Evolutionary conservation across 2,329 filamentous ascomycete genomes (phyloP), one percentile per base, ranked within the genome.

Genomic region (Ascocoryne sarcoides): DNA sequence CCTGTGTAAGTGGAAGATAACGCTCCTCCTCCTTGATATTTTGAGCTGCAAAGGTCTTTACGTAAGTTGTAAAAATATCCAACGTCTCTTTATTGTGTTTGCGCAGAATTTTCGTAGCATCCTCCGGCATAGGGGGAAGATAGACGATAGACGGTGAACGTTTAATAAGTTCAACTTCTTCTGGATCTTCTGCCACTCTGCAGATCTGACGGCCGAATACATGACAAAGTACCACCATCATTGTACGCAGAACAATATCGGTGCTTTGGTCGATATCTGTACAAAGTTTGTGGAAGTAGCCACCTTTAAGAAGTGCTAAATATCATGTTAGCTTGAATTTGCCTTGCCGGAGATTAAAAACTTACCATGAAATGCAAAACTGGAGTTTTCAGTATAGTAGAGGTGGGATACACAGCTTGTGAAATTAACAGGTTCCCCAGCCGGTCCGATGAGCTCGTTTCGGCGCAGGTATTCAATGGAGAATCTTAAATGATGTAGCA

Each of bases 391-490:
- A 0, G 80, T 83, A 52, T 79, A 87, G 62, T 88, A 88, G 1
- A 90, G 63, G 60, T 88, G 82, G 0, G 76, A 75, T 1, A 88
- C 72, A 3, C 77, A 67, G 0, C 78, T 76, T 0, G 84, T 75
- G 55, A 89, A 86, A 56, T 89, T 84, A 10, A 88, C 62, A 0
- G 84, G 82, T 1, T 60, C 64, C 33, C 84, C 84, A 1, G 62
- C 57, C 0, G 64, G 58, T 3, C 74, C 76, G 7, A 90, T 65
- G 0, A 90, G 70, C 32, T 74, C 66, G 50, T 87, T 79, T 26
- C 80, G 68, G 15, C 82, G 72, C 1, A 90, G 68, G 51, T 87
- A 90, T 48, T 90, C 84, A 32, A 90, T 83, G 0, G 83, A 88
- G 59, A 90, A 90, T 3, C 84, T 74, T 5, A 90, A 60, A 54